A percentile compares a stretch with the other conserved stretches of the same genome.
phyloP scores from a whole-genome alignment of 129 eudicot genomes.

The Rutidosis leptorrhynchoides region DNA sequence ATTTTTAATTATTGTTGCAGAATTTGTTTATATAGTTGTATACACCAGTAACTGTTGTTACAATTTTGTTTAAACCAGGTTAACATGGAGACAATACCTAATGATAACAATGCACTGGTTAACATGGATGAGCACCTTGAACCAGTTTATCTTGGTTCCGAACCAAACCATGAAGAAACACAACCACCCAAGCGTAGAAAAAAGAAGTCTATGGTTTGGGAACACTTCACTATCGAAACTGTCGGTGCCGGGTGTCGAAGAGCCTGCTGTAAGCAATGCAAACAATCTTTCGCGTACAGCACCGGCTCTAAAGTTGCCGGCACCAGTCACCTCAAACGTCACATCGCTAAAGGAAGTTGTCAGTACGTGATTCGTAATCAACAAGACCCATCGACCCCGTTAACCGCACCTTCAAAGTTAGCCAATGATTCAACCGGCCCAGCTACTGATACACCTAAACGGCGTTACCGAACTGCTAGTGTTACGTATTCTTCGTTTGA shows the following conservation, averaged over 20 bases:
- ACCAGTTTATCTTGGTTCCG: constrained; percentile 34
- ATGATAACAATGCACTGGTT: constrained; percentile 40
- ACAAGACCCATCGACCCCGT: constrained; percentile 41
- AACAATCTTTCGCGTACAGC: constrained; percentile 94
- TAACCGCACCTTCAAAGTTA: constrained; percentile 57
- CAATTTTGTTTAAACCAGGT: constrained; percentile 23
- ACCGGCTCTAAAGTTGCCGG: constrained; percentile 94
- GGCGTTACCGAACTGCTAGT: constrained; percentile 63
- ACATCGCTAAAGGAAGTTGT: constrained; percentile 92
- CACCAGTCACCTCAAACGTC: constrained; percentile 96
- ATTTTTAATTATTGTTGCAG: neutral
- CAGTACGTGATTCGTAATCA: constrained; percentile 60
- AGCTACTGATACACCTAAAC: constrained; percentile 49
- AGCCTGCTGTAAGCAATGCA: constrained; percentile 88
- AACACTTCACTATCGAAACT: constrained; percentile 84
- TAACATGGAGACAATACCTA: constrained; percentile 32
- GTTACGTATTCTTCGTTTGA: constrained; percentile 63
- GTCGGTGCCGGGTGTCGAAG: constrained; percentile 66
- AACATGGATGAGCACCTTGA: constrained; percentile 43
- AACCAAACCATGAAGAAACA: constrained; percentile 30
- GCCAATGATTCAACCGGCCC: constrained; percentile 27
- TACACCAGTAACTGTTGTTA: neutral
- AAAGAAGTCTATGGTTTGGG: constrained; percentile 96
- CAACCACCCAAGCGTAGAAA: constrained; percentile 65
- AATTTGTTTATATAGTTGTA: neutral